Evolutionary conservation across 805 yeast species (phyloP), one percentile per base, ranked within the genome.

Genomic region (Candida lessepsii): DNA sequence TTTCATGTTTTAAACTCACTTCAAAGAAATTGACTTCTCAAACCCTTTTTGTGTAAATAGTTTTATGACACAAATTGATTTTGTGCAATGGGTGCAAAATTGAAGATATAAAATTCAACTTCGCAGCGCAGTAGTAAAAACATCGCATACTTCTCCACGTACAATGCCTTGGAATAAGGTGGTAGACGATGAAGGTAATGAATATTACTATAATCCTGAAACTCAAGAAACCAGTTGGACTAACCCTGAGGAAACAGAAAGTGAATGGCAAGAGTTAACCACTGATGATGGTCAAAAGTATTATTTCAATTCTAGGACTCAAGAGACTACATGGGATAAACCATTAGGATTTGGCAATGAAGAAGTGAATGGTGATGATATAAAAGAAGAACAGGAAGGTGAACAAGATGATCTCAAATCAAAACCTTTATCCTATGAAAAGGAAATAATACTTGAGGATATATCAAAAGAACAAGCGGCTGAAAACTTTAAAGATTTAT

Each of bases 181-280:
- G 9, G 65, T 65, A 27, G 86, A 83, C 50, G 77, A 75, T 9
- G 78, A 78, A 37, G 93, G 95, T 0, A 69, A 81, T 36, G 65
- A 68, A 1, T 90, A 89, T 61, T 89, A 83, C 60, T 86, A 79
- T 58, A 80, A 89, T 47, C 39, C 75, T 0, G 70, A 56, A 19
- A 83, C 91, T 0, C 75, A 78, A 35, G 78, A 79, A 48, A 80
- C 96, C 0, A 78, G 81, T 37, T 88, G 96, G 96, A 86, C 84
- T 18, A 78, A 80, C 47, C 96, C 96, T 0, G 75, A 61, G 13
- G 83, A 72, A 38, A 53, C 73, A 17, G 16, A 71, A 37, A 51
- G 32, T 13, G 46, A 44, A 3, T 69, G 71, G 61, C 73, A 76
- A 18, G 67, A 80, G 13, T 67, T 63, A 27, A 63, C 65, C 15